phyloP scores from a whole-genome alignment of 1,284 basidiomycete genomes.

The Ceratobasidium papillatum region DNA sequence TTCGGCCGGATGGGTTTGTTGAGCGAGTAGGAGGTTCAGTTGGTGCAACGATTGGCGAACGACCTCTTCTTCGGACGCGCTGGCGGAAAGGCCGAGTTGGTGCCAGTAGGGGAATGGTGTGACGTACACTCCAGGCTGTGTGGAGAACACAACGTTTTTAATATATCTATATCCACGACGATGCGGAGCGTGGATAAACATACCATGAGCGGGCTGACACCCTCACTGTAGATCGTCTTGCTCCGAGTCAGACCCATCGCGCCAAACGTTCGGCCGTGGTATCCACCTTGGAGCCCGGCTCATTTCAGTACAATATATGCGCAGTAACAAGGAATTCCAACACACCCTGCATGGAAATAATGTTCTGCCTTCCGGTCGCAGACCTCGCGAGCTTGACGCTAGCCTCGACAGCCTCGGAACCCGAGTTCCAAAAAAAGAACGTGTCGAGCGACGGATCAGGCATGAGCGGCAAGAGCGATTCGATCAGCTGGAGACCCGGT shows the following conservation, averaged over 20 bases:
- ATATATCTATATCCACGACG: not conserved
- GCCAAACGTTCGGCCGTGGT: conserved; percentile 88
- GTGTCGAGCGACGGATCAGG: conserved; percentile 89
- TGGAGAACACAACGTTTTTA: not conserved
- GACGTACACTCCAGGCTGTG: conserved; percentile 82
- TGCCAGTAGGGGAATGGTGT: conserved; percentile 95
- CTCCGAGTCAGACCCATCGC: conserved; percentile 89
- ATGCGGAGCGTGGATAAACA: conserved; percentile 45
- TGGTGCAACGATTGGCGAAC: conserved; percentile 79
- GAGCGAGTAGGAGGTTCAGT: conserved; percentile 81
- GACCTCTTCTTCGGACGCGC: conserved; percentile 72
- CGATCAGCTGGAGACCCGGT: conserved; percentile 79
- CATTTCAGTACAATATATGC: not conserved
- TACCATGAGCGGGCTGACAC: conserved; percentile 83
- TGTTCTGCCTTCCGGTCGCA: conserved; percentile 82
- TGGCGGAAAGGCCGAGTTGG: conserved; percentile 72
- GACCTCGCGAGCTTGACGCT: conserved; percentile 81
- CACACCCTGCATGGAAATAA: conserved; percentile 87
- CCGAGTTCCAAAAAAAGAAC: conserved; percentile 97
- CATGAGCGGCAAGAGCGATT: conserved; percentile 81
- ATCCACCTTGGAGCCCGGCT: conserved; percentile 63
- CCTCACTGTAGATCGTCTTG: conserved; percentile 89
- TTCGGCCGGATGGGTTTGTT: conserved; percentile 85
- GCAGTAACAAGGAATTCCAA: conserved; percentile 44
- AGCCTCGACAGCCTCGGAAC: conserved; percentile 89